Percentiles rank a stretch among this genome's conserved stretches.
Conservation (phyloP, 257 asterid species). For the Gentiana macrophylla region DNA sequence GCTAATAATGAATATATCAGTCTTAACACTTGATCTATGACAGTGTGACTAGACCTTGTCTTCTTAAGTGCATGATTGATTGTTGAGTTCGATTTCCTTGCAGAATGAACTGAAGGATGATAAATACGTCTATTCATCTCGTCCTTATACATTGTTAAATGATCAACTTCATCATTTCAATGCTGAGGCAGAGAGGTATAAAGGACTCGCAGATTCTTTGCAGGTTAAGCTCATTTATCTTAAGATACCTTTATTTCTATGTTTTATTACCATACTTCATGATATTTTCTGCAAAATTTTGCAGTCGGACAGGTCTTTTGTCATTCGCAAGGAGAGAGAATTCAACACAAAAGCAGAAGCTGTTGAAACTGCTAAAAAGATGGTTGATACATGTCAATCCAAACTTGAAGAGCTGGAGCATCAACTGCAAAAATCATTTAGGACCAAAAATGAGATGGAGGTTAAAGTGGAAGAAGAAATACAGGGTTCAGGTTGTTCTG, state of each 20-base stretch:
- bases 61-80: neutral
- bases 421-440: conserved; percentile 48
- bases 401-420: conserved; percentile 65
- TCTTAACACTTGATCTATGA: neutral
- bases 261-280: too few relatives aligned
- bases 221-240: conserved; percentile 47
- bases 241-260: neutral
- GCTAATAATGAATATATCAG: neutral
- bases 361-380: conserved; percentile 51
- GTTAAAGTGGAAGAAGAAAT: conserved; percentile 78
- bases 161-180: conserved; percentile 94
- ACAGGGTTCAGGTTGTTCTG: conserved; percentile 73
- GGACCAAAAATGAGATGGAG: conserved; percentile 75
- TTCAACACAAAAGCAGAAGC: conserved; percentile 51
- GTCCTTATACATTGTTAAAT: conserved; percentile 65
- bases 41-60: neutral
- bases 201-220: conserved; percentile 52
- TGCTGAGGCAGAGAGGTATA: conserved; percentile 76
- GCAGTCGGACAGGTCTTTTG: conserved; percentile 83
- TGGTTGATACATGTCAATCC: conserved; percentile 46
- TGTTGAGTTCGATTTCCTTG: conserved; percentile 8
- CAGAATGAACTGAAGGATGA: conserved; percentile 80
- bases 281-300: conserved; percentile 1
- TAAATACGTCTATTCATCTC: conserved; percentile 54
- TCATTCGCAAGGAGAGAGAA: conserved; percentile 74